Conservation (phyloP, 75 land plant species). For the Picea glauca region DNA sequence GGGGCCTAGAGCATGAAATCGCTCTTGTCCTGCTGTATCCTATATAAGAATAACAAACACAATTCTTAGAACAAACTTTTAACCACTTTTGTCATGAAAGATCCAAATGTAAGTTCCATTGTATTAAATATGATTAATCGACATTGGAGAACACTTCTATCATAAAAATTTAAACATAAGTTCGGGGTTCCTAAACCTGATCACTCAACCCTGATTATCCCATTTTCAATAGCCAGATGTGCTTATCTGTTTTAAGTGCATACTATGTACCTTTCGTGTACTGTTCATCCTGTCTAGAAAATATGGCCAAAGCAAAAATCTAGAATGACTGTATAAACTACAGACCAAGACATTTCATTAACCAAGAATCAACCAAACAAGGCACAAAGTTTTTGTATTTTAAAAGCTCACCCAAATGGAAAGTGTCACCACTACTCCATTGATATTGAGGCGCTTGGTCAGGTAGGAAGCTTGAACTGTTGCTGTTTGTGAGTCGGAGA, state of each 20-base stretch:
- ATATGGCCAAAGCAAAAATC: background rate
- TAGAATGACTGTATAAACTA: background rate
- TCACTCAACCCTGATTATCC: background rate
- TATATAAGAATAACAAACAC: constrained; percentile 9
- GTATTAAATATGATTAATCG: background rate
- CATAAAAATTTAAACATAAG: background rate
- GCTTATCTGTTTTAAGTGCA: background rate
- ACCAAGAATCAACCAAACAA: background rate
- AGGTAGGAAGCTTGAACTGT: constrained; percentile 54
- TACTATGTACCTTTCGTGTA: background rate
- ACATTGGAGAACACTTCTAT: background rate
- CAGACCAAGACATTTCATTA: background rate
- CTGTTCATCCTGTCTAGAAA: background rate
- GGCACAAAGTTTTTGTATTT: background rate
- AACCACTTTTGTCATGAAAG: background rate
- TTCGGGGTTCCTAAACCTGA: background rate
- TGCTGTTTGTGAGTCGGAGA: constrained; percentile 47
- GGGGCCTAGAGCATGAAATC: constrained; percentile 59
- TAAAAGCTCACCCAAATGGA: constrained; percentile 41
- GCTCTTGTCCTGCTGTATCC: constrained; percentile 63
- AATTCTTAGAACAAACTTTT: background rate
- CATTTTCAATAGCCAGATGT: background rate
- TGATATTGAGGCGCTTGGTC: constrained; percentile 44
- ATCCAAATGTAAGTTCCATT: background rate
- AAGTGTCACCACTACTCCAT: constrained; percentile 36